phyloP scores from a whole-genome alignment of 2,329 filamentous ascomycete species.

The Aspergillus intermedius region DNA sequence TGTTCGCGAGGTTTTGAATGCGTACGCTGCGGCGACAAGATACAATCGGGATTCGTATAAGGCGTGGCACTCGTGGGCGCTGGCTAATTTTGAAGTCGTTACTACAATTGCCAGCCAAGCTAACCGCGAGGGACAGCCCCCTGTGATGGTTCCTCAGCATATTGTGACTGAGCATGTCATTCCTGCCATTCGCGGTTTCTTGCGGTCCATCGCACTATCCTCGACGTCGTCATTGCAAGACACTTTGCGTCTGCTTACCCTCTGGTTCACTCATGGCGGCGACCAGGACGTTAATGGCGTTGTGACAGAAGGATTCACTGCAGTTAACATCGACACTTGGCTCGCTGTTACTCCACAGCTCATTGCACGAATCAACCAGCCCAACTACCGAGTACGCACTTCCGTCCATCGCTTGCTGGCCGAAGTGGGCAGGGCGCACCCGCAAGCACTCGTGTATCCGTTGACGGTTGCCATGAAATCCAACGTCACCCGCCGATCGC shows the following conservation, averaged over 20 bases:
- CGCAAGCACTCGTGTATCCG: slow-evolving; percentile 93
- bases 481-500: slow-evolving; percentile 72
- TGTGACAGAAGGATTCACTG: slow-evolving; percentile 82
- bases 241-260: slow-evolving; percentile 79
- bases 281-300: slow-evolving; percentile 79
- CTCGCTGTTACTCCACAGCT: slow-evolving; percentile 96
- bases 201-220: slow-evolving; percentile 91
- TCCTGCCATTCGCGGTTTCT: slow-evolving; percentile 90
- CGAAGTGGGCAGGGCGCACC: slow-evolving; percentile 88
- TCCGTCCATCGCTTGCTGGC: slow-evolving; percentile 88
- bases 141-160: slow-evolving; percentile 54
- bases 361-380: slow-evolving; percentile 95
- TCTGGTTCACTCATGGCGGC: slow-evolving; percentile 95
- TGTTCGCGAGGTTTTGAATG: slow-evolving; percentile 80
- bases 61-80: slow-evolving; percentile 97
- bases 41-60: slow-evolving; percentile 98
- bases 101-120: slow-evolving; percentile 66
- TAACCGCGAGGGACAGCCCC: slow-evolving; percentile 48
- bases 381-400: slow-evolving; percentile 77
- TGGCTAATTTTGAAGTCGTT: slow-evolving; percentile 97
- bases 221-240: slow-evolving; percentile 91
- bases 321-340: slow-evolving; percentile 96
- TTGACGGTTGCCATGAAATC: slow-evolving; percentile 98
- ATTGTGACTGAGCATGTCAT: slow-evolving; percentile 83
- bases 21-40: slow-evolving; percentile 84